phyloP scores from a whole-genome alignment of 2,329 filamentous ascomycete genomes.

The Fonsecaea multimorphosa region DNA sequence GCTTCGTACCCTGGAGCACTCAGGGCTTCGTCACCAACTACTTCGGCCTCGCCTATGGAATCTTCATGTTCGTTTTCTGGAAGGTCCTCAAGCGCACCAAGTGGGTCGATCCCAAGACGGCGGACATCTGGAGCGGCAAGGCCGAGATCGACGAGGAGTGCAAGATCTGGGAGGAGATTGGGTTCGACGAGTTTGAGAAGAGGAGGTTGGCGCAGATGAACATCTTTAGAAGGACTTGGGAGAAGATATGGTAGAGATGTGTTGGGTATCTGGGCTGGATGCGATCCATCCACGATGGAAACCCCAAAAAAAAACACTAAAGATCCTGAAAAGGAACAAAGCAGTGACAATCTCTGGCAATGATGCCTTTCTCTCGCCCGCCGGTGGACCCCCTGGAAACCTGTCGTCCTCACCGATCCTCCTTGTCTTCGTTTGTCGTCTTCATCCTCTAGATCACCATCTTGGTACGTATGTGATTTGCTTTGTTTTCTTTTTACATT shows the following conservation, averaged over 20 bases:
- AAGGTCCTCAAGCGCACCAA: slow-evolving; percentile 43
- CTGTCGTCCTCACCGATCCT: too few species aligned
- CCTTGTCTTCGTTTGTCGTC: too few species aligned
- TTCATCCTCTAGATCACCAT: too few species aligned
- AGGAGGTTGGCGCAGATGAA: slow-evolving; percentile 44
- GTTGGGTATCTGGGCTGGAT: too few species aligned
- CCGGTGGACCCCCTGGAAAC: too few species aligned
- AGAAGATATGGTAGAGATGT: slow-evolving; percentile 37
- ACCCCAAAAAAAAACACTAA: too few species aligned
- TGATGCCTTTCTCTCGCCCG: too few species aligned
- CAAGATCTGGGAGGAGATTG: slow-evolving; percentile 45
- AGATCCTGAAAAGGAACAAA: too few species aligned
- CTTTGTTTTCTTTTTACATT: too few species aligned
- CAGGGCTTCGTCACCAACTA: slow-evolving; percentile 60
- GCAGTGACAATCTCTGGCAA: too few species aligned
- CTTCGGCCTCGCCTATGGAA: slow-evolving; percentile 53
- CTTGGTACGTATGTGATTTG: too few species aligned
- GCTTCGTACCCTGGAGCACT: slow-evolving; percentile 50
- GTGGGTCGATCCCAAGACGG: slow-evolving; percentile 40
- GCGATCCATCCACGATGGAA: too few species aligned
- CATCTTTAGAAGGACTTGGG: slow-evolving; percentile 42
- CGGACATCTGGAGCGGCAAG: slow-evolving; percentile 44
- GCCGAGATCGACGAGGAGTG: slow-evolving; percentile 46
- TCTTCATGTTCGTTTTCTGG: slow-evolving; percentile 50
- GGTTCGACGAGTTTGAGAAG: slow-evolving; percentile 41